Evolutionary conservation across 2,329 filamentous ascomycete species (phyloP), one percentile per base, ranked within the genome.

Genomic region (Ascosphaera acerosa): DNA sequence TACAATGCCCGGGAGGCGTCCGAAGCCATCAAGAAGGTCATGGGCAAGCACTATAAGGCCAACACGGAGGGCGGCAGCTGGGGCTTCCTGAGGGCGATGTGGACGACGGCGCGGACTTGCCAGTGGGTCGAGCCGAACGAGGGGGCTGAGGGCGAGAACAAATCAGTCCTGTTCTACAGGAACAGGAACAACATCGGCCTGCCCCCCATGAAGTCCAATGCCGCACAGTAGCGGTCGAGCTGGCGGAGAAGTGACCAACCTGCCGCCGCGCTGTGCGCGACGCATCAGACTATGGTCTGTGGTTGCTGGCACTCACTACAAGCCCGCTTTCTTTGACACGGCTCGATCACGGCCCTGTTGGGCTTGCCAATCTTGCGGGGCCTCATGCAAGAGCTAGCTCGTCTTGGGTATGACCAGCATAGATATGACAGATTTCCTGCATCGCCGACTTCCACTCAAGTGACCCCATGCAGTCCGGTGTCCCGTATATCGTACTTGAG

Each of bases 81-180:
- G 27, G 87, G 87, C 30, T 97, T 97, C 65, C 50, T 97, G 47
- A 66, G 64, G 51, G 70, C 77, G 42, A 57, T 97, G 50, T 97
- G 70, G 66, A 74, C 58, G 41, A 76, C 67, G 44, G 70, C 77
- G 27, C 70, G 87, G 37, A 70, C 65, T 69, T 97, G 87, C 66
- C 81, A 94, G 54, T 97, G 81, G 78, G 82, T 97, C 38, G 87
- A 97, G 70, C 80, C 82, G 34, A 81, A 70, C 46, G 75, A 70
- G 44, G 78, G 69, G 33, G 76, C 81, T 31, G 55, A 70, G 48
- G 84, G 80, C 19, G 72, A 82, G 44, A 73, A 70, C 50, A 75
- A 80, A 59, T 71, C 75, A 37, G 73, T 97, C 18, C 55, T 90
- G 33, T 92, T 97, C 67, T 97, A 76, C 74, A 71, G 84, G 48